Conservation (phyloP, 2,329 filamentous ascomycete genomes). For the Magnaporthiopsis rhizophila region DNA sequence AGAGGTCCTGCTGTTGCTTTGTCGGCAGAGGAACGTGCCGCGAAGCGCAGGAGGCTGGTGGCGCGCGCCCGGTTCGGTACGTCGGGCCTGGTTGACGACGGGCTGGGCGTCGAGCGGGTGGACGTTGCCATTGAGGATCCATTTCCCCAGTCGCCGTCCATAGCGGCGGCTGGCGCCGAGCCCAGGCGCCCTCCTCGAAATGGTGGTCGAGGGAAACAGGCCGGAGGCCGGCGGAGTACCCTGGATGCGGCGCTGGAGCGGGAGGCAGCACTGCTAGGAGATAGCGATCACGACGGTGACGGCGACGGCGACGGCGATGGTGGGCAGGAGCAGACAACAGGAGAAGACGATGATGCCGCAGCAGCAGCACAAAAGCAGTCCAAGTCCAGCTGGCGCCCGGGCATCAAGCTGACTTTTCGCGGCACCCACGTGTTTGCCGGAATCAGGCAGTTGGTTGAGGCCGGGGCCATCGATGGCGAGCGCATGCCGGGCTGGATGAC, state of each 20-base stretch:
- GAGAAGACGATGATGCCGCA: slow-evolving; percentile 19
- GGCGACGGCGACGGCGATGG: slow-evolving; percentile 15
- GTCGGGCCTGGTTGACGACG: slow-evolving; percentile 45
- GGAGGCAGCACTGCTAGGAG: slow-evolving; percentile 20
- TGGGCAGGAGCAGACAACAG: slow-evolving; percentile 15
- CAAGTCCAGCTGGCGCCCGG: slow-evolving; percentile 40
- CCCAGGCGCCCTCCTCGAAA: neutral
- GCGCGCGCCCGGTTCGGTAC: slow-evolving; percentile 66
- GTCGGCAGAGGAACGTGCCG: slow-evolving; percentile 20
- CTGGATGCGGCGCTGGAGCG: slow-evolving; percentile 27
- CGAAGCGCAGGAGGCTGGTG: slow-evolving; percentile 52
- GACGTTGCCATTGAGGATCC: slow-evolving; percentile 53
- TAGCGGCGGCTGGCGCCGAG: slow-evolving; percentile 3
- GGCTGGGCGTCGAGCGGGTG: slow-evolving; percentile 52
- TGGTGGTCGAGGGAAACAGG: slow-evolving; percentile 1
- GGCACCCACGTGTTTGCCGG: slow-evolving; percentile 77
- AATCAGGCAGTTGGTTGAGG: slow-evolving; percentile 67
- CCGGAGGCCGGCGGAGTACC: slow-evolving; percentile 22
- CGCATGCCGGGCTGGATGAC: slow-evolving; percentile 88
- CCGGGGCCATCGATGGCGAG: slow-evolving; percentile 65
- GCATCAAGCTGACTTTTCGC: slow-evolving; percentile 59
- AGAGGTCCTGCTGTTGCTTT: neutral
- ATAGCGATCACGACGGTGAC: slow-evolving; percentile 14
- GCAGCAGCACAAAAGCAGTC: slow-evolving; percentile 6
- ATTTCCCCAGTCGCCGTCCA: slow-evolving; percentile 30